Base-by-base conservation (phyloP, 2,329 filamentous ascomycete species). In the Sporothrix humicola region DNA sequence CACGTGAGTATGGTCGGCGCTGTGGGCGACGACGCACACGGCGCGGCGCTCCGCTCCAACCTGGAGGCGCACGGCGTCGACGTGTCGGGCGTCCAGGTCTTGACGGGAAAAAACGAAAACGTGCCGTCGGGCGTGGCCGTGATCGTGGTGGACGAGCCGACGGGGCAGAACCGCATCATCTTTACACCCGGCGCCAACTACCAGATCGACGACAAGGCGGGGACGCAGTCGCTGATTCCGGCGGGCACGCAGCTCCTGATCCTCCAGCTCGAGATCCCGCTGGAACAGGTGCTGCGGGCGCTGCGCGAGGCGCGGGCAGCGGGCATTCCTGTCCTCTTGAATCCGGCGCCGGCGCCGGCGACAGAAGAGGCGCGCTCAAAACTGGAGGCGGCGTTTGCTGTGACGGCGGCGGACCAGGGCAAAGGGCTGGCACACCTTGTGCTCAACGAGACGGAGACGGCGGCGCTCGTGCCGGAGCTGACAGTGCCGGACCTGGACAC, bases 121-220 rank as follows among this genome's bases (percentile, higher is more conserved):
- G 50, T 73, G 93, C 92, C 61, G 85, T 93, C 17, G 92, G 93
- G 93, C 59, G 85, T 93, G 13, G 92, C 93, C 72, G 86, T 93
- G 75, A 94, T 95, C 79, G 83, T 94, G 37, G 92, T 95, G 69
- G 92, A 94, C 80, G 87, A 90, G 79, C 87, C 87, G 3, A 89
- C 88, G 10, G 91, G 91, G 31, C 89, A 95, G 84, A 95, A 95
- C 82, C 85, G 93, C 73, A 95, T 95, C 81, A 85, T 95, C 69
- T 84, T 94, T 52, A 89, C 87, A 13, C 90, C 92, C 0, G 91
- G 92, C 75, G 91, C 92, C 5, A 95, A 95, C 81, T 84, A 88
- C 79, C 80, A 82, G 37, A 80, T 87, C 2, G 76, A 83, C 1
- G 77, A 77, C 3, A 80, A 83, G 23, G 84, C 84, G 74, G 74